Evolutionary conservation across 176 grass and related monocot genomes (phyloP).

Genomic region (Aechmea fasciata): DNA sequence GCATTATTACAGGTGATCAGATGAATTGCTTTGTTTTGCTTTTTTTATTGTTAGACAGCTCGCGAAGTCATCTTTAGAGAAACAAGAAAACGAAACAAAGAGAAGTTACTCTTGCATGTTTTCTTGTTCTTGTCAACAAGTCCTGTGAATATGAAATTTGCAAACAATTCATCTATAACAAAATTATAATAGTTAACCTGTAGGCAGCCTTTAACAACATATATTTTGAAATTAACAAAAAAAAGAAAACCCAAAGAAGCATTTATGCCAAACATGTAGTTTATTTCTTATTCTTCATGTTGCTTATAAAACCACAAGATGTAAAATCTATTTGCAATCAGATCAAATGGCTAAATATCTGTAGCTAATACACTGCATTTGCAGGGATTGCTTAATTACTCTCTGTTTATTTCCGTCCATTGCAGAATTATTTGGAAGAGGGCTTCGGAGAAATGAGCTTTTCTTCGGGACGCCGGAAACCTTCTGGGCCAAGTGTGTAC

Average conservation of each 20-base stretch:
- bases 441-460: background rate
- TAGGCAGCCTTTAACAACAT: too few relatives aligned
- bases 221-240: too few relatives aligned
- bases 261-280: too few relatives aligned
- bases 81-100: background rate
- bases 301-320: background rate
- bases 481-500: background rate
- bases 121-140: background rate
- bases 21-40: too few relatives aligned
- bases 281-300: background rate
- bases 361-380: background rate
- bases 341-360: background rate
- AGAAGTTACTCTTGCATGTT: background rate
- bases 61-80: background rate
- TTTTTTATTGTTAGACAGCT: background rate
- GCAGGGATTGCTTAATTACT: background rate
- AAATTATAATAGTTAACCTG: too few relatives aligned
- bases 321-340: background rate
- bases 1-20: too few relatives aligned
- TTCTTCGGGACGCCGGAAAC: background rate
- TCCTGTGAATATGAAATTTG: background rate
- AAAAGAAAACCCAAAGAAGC: too few relatives aligned
- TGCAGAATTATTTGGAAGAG: slow-evolving; percentile 8
- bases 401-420: background rate
- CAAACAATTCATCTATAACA: too few relatives aligned